phyloP scores from a whole-genome alignment of 2,329 filamentous ascomycete genomes.

The Penicillium oxalicum region DNA sequence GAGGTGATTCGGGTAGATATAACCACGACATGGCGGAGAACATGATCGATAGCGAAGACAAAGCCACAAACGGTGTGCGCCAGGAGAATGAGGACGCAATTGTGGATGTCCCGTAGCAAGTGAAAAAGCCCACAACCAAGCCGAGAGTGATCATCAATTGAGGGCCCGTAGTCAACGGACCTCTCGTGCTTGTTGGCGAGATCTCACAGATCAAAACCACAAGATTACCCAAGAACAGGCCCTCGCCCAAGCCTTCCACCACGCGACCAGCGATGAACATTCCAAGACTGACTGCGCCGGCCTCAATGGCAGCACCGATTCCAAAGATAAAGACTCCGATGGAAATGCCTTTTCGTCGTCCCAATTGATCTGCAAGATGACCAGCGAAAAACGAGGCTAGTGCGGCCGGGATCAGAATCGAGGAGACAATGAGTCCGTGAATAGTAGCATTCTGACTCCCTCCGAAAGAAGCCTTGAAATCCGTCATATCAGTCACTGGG shows the following conservation, averaged over 20 bases:
- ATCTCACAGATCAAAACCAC: slow-evolving; percentile 58
- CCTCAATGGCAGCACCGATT: slow-evolving; percentile 50
- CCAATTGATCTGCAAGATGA: slow-evolving; percentile 48
- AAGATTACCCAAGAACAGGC: slow-evolving; percentile 53
- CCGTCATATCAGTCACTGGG: slow-evolving; percentile 53
- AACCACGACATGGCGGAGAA: slow-evolving; percentile 37
- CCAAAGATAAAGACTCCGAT: slow-evolving; percentile 50
- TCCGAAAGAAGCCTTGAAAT: slow-evolving; percentile 47
- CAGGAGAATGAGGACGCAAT: slow-evolving; percentile 48
- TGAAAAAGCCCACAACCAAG: slow-evolving; percentile 53
- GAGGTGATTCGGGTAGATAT: slow-evolving; percentile 50
- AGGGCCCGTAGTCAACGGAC: slow-evolving; percentile 47
- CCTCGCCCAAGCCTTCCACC: slow-evolving; percentile 55
- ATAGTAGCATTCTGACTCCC: slow-evolving; percentile 46
- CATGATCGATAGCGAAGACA: slow-evolving; percentile 37
- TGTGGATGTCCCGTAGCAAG: slow-evolving; percentile 51
- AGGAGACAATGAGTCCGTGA: slow-evolving; percentile 55
- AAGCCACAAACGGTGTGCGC: slow-evolving; percentile 52
- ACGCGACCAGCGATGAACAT: slow-evolving; percentile 53
- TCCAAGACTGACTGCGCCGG: slow-evolving; percentile 41
- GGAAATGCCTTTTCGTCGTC: slow-evolving; percentile 45
- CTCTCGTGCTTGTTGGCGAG: slow-evolving; percentile 47
- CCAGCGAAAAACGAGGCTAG: slow-evolving; percentile 55
- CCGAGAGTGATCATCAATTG: slow-evolving; percentile 50
- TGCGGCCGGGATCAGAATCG: slow-evolving; percentile 53